Base-by-base conservation (phyloP, 257 asterid genomes). In the Nicotiana attenuata region DNA sequence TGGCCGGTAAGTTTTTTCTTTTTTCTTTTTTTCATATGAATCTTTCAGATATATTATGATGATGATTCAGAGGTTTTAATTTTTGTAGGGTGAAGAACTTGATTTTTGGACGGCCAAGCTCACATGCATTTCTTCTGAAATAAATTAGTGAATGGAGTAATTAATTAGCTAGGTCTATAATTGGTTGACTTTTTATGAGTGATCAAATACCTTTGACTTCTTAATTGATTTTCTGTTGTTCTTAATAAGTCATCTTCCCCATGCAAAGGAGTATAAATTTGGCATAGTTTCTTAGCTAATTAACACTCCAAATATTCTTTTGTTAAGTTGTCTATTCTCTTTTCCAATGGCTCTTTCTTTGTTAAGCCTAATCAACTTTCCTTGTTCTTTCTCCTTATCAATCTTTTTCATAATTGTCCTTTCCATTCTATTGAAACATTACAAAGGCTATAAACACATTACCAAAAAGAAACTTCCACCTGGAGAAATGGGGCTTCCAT, bases 401-500 rank as follows among this genome's bases (percentile, higher is more conserved):
- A 11, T 82, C n/a, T 41, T 83, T 6, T 10, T 78, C 71, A 84
- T 88, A 2, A 29, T 87, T 20, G n/a, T 80, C 3, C 5, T 90
- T 59, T 82, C 86, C 61, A 20, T 90, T 22, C n/a, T 87, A 8
- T 31, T 90, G 29, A 69, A 17, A 24, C 85, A 65, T 20, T 83
- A 33, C 64, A 84, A 14, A 65, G 88, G 59, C 22, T 53, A 38
- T 20, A 77, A 77, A 60, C 19, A 65, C 53, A 88, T 65, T 31
- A 55, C 20, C 83, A 87, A 86, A 85, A 90, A 83, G 28, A 88
- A 41, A 65, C 80, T 93, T 5, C 98, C 98, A 26, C 97, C 97
- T 26, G 98, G 98, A 52, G 84, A 84, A 65, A 83, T 93, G 91
- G 97, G 98, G 3, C 20, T 87, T 52, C 98, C 98, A 28, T 95